These are phyloP conservation scores for Colletotrichum sp. DNA, from an alignment of 2,329 filamentous ascomycete genomes.

Conservation along the genomic window DNA sequence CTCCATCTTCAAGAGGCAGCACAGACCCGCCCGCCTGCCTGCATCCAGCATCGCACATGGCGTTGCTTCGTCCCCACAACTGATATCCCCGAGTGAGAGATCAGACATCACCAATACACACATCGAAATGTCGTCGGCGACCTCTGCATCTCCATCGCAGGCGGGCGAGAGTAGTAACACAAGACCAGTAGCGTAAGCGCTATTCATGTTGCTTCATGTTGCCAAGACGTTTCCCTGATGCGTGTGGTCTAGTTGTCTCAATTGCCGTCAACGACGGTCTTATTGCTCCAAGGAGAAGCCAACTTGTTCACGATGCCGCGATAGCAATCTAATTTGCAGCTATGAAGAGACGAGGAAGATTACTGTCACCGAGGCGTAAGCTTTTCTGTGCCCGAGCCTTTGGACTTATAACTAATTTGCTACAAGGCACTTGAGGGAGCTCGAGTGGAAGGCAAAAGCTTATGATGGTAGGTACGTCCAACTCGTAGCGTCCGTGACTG, in stretches of 20 bases:
- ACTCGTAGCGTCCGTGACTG: accelerated
- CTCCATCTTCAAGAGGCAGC: neutral
- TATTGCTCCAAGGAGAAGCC: slow-evolving; percentile 43
- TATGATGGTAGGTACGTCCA: neutral
- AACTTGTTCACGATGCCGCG: slow-evolving; percentile 36
- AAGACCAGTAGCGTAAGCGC: slow-evolving; percentile 31
- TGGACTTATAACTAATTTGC: neutral
- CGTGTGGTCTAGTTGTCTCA: slow-evolving; percentile 32
- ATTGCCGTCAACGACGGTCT: slow-evolving; percentile 37
- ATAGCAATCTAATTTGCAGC: slow-evolving; percentile 32
- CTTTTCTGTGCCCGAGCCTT: no score
- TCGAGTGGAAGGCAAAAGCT: slow-evolving; percentile 15
- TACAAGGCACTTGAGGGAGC: neutral
- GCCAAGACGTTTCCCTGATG: neutral
- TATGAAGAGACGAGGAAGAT: slow-evolving; percentile 40
- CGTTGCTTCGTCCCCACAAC: slow-evolving; percentile 1
- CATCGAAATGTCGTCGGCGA: neutral
- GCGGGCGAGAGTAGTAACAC: slow-evolving; percentile 3
- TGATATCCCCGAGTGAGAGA: neutral
- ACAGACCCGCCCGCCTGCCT: neutral
- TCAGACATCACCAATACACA: neutral
- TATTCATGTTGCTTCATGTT: neutral
- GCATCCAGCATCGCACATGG: neutral
- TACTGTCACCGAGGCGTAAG: slow-evolving; percentile 36
- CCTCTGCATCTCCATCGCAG: neutral